Base-by-base conservation (phyloP, 1,284 basidiomycete genomes). In the Rugosomyces carneus region DNA sequence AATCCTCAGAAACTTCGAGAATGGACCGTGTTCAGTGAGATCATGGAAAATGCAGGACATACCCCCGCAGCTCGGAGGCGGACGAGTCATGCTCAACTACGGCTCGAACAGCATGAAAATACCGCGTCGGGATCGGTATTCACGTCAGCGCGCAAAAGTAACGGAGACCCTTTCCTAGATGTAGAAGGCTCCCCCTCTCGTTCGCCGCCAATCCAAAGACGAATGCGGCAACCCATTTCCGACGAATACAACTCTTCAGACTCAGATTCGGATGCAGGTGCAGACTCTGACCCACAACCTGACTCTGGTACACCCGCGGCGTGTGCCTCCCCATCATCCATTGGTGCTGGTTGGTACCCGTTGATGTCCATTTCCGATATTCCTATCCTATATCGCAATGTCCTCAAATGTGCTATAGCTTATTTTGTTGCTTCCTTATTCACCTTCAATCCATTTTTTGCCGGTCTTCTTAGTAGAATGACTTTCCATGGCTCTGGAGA, bases 361-460 rank as follows among this genome's bases (percentile, higher is more conserved):
- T 47, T 57, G 9, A 34, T 51, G 45, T 52, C 57, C 23, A 44
- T 57, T 11, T 55, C 57, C 0, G 27, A 48, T 2, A 48, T 83
- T 24, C 71, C 81, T 2, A 55, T 73, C 2, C 54, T 86, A 5
- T 78, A 81, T 51, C 75, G 76, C 35, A 89, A 88, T 59, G 82
- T 97, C 40, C 63, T 93, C 56, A 98, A 98, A 69, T 99, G 95
- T 65, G 79, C 83, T 0, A 70, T 97, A 8, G 89, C 94, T 0
- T 99, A 99, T 63, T 81, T 93, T 48, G 66, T 97, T 49, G 93
- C 79, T 2, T 93, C 90, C 0, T 71, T 98, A 8, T 98, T 97
- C 74, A 98, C 95, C 0, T 98, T 93, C 62, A 81, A 84, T 6
- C 84, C 89, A 0, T 70, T 71, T 41, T 66, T 90, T 15, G 81